Evolutionary conservation across 441 rosid genomes (phyloP).

Genomic region (Oxalis stricta): DNA sequence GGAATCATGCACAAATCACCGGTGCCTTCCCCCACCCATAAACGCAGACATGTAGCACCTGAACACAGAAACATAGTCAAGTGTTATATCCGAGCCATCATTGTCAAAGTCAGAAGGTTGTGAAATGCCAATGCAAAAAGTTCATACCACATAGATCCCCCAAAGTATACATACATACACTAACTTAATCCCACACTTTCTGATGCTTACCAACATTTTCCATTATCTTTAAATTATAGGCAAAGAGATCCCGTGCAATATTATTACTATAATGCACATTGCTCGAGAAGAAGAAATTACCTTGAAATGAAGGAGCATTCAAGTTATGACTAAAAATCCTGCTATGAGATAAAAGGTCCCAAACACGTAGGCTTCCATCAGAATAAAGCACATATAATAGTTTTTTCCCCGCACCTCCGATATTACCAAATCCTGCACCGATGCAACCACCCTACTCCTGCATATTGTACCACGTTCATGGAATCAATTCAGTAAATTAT

Average conservation of each 20-base stretch:
- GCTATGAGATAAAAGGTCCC: constrained; percentile 50
- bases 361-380: constrained; percentile 54
- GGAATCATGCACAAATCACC: constrained; percentile 38
- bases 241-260: too few species aligned
- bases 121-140: too few species aligned
- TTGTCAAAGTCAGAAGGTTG: too few species aligned
- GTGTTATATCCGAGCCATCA: constrained; percentile 2
- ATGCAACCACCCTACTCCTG: constrained; percentile 57
- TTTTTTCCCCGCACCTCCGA: constrained; percentile 32
- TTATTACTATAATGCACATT: too few species aligned
- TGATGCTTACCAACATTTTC: too few species aligned
- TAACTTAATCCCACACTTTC: too few species aligned
- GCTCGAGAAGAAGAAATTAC: constrained; percentile 23
- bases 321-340: constrained; percentile 48
- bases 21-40: constrained; percentile 62
- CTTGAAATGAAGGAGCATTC: constrained; percentile 39
- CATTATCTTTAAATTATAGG: too few species aligned
- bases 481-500: too few species aligned
- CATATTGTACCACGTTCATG: too few species aligned
- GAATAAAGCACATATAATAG: constrained; percentile 56
- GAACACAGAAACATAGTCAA: constrained; percentile 14
- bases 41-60: constrained; percentile 43
- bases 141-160: too few species aligned
- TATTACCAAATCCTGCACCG: constrained; percentile 57
- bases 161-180: too few species aligned